A percentile compares a stretch with the other conserved stretches of the same genome.
Conservation (phyloP, 2,329 filamentous ascomycete genomes). For the Penicillium glabrum region DNA sequence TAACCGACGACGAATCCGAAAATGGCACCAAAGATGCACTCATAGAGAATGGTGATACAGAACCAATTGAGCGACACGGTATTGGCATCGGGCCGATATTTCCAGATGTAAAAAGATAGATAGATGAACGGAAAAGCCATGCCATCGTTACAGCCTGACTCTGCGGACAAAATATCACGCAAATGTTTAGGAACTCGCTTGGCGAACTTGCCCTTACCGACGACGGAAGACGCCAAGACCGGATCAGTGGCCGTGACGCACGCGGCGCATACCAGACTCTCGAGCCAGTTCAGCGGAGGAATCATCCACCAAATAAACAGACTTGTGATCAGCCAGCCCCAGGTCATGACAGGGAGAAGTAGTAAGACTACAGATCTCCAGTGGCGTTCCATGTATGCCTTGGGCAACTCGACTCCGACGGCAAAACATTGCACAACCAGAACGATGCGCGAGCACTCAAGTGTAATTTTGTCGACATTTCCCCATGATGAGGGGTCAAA, state of each 20-base stretch:
- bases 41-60: conserved; percentile 86
- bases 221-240: conserved; percentile 93
- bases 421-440: conserved; percentile 73
- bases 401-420: conserved; percentile 69
- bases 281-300: conserved; percentile 77
- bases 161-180: conserved; percentile 88
- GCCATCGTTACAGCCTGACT: conserved; percentile 98
- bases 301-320: conserved; percentile 94
- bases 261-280: conserved; percentile 81
- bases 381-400: conserved; percentile 90
- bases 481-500: conserved; percentile 64
- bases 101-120: conserved; percentile 83
- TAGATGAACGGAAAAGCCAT: conserved; percentile 99
- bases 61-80: conserved; percentile 83
- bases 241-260: conserved; percentile 98
- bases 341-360: conserved; percentile 94
- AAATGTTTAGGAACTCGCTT: conserved; percentile 97
- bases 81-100: conserved; percentile 68
- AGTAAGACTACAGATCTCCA: conserved; percentile 90
- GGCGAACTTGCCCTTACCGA: conserved; percentile 98
- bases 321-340: conserved; percentile 79
- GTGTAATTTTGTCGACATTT: conserved; percentile 65
- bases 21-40: conserved; percentile 88
- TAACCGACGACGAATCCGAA: conserved; percentile 89
- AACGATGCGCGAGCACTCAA: conserved; percentile 71